These are phyloP conservation scores for Sporisorium iseilematis-ciliati DNA, from an alignment of 1,284 basidiomycete species.

Conservation along the genomic window DNA sequence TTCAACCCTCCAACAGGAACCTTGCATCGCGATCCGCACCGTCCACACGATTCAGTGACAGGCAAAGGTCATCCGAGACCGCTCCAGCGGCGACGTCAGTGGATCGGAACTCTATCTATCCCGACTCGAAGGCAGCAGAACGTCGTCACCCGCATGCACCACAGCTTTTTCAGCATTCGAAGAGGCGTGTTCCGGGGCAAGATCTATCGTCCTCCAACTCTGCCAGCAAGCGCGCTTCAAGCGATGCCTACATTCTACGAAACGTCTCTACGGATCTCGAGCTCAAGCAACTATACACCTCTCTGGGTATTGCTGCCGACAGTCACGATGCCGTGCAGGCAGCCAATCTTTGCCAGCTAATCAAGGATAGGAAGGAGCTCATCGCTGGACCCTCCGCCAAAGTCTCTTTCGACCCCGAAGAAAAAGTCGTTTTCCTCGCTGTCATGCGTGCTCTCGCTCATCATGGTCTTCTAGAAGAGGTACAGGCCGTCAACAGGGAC, in stretches of 20 bases:
- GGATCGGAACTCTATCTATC: conserved; percentile 24
- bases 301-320: conserved; percentile 29
- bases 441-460: conserved; percentile 40
- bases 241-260: conserved; percentile 31
- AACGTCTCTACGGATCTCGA: conserved; percentile 33
- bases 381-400: background rate
- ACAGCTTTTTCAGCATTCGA: conserved; percentile 35
- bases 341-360: conserved; percentile 22
- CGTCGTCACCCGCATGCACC: conserved; percentile 39
- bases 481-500: conserved; percentile 40
- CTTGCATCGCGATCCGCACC: background rate
- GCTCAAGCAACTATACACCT: conserved; percentile 43
- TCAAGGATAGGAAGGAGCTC: conserved; percentile 35
- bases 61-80: background rate
- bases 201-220: background rate
- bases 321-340: conserved; percentile 28
- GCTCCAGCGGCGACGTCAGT: background rate
- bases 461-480: conserved; percentile 42
- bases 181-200: conserved; percentile 1
- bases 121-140: conserved; percentile 33
- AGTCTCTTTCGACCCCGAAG: conserved; percentile 23
- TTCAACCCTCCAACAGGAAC: background rate
- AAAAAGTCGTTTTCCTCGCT: conserved; percentile 37
- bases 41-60: background rate
- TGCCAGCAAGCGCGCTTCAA: conserved; percentile 7